These are phyloP conservation scores for Basipetospora chlamydospora DNA, from an alignment of 2,329 filamentous ascomycete genomes.

Conservation along the genomic window DNA sequence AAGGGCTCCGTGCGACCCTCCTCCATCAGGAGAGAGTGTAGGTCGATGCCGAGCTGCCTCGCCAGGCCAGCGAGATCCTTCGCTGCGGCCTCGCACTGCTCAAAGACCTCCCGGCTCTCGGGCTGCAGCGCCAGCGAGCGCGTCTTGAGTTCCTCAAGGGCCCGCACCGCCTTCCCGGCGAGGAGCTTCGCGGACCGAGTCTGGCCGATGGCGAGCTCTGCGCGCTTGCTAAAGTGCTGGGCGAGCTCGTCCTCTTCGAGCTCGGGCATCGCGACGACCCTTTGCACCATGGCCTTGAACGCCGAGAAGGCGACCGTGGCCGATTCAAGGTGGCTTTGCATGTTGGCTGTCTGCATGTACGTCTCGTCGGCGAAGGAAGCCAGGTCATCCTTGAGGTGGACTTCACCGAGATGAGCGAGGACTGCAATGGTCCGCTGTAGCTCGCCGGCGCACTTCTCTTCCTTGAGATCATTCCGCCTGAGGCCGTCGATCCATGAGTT, in stretches of 20 bases:
- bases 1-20: constrained; percentile 56
- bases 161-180: constrained; percentile 60
- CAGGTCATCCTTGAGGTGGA: constrained; percentile 56
- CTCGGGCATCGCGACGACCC: constrained; percentile 33
- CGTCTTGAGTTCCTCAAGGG: constrained; percentile 62
- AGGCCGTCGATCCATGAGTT: constrained; percentile 80
- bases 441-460: constrained; percentile 67
- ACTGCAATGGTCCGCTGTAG: constrained; percentile 73
- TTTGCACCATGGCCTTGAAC: constrained; percentile 51
- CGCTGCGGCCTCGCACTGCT: constrained; percentile 50
- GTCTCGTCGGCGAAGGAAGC: constrained; percentile 66
- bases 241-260: constrained; percentile 41
- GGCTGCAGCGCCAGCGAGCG: constrained; percentile 59
- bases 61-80: constrained; percentile 52
- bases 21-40: constrained; percentile 54
- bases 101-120: constrained; percentile 54
- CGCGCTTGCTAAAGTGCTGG: constrained; percentile 52
- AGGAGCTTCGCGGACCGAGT: constrained; percentile 75
- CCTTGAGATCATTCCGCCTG: constrained; percentile 71
- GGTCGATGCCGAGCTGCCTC: constrained; percentile 49
- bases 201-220: constrained; percentile 58
- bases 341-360: constrained; percentile 59
- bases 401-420: constrained; percentile 72
- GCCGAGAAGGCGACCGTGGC: constrained; percentile 53
- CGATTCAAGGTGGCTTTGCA: constrained; percentile 72